Conservation (phyloP, 2,329 filamentous ascomycete genomes). For the Leptodontidium sp. region DNA sequence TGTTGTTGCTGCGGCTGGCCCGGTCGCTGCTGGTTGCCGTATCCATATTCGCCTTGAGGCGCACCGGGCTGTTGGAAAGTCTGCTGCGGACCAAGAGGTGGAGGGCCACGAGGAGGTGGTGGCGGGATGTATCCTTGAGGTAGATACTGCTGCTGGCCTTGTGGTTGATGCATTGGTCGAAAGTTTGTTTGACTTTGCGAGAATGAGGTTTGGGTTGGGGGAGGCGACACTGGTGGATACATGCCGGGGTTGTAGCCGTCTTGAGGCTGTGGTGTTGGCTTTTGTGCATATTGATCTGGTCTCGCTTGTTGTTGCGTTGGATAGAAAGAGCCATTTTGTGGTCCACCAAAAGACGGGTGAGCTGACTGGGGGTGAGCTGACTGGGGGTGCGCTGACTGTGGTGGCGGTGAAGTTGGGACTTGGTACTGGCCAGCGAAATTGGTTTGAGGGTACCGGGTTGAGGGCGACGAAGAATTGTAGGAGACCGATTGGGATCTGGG, state of each 20-base stretch:
- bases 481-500: constrained; percentile 43
- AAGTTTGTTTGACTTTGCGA: constrained; percentile 41
- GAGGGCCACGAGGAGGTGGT: constrained; percentile 71
- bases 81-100: constrained; percentile 58
- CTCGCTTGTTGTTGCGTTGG: constrained; percentile 42
- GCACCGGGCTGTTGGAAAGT: constrained; percentile 54
- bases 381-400: constrained; percentile 45
- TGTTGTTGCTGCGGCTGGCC: constrained; percentile 41
- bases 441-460: constrained; percentile 59
- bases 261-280: constrained; percentile 61
- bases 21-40: constrained; percentile 51
- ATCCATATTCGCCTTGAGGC: constrained; percentile 64
- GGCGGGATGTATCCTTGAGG: constrained; percentile 72
- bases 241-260: constrained; percentile 53
- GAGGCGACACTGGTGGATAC: constrained; percentile 60
- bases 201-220: constrained; percentile 62
- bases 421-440: constrained; percentile 67
- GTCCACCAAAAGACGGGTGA: constrained; percentile 55
- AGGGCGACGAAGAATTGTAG: constrained; percentile 49
- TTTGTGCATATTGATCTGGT: constrained; percentile 54
- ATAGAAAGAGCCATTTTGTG: constrained; percentile 46
- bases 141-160: constrained; percentile 54
- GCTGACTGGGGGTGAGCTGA: constrained; percentile 52
- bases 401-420: constrained; percentile 63
- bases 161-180: constrained; percentile 44